phyloP scores from a whole-genome alignment of 805 yeast genomes.

The Candida sakaeoensis region DNA sequence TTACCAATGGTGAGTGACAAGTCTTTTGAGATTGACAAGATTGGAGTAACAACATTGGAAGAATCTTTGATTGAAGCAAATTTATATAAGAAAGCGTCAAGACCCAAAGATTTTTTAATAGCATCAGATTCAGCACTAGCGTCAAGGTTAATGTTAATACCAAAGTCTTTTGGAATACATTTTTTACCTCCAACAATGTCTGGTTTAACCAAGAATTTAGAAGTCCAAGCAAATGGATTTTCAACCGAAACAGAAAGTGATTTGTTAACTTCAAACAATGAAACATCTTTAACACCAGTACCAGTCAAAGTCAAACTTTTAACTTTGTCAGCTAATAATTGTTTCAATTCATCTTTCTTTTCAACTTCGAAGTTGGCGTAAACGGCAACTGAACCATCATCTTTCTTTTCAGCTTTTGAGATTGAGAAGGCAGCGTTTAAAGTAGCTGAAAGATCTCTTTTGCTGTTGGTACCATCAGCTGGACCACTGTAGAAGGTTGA shows the following conservation, averaged over 20 bases:
- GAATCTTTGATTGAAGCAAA: neutral
- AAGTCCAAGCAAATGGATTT: constrained; percentile 20
- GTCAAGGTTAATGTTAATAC: constrained; percentile 14
- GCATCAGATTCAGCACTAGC: constrained; percentile 8
- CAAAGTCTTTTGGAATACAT: constrained; percentile 23
- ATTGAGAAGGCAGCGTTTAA: constrained; percentile 24
- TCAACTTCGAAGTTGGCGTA: constrained; percentile 22
- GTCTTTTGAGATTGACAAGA: neutral
- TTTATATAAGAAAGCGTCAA: constrained; percentile 3
- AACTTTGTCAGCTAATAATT: constrained; percentile 14
- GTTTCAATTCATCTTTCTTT: constrained; percentile 16
- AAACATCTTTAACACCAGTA: constrained; percentile 19
- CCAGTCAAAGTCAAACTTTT: constrained; percentile 17
- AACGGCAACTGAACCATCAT: constrained; percentile 17
- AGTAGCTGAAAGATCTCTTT: constrained; percentile 6
- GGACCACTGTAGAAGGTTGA: neutral
- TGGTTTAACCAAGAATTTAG: constrained; percentile 19
- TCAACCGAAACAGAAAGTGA: constrained; percentile 9
- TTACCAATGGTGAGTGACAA: constrained; percentile 2
- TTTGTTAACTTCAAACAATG: constrained; percentile 10
- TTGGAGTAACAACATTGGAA: constrained; percentile 1
- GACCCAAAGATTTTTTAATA: constrained; percentile 3
- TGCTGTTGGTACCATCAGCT: neutral
- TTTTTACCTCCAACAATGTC: constrained; percentile 14
- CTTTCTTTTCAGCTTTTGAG: constrained; percentile 19